phyloP scores from a whole-genome alignment of 441 rosid genomes.

The Gossypium davidsonii region DNA sequence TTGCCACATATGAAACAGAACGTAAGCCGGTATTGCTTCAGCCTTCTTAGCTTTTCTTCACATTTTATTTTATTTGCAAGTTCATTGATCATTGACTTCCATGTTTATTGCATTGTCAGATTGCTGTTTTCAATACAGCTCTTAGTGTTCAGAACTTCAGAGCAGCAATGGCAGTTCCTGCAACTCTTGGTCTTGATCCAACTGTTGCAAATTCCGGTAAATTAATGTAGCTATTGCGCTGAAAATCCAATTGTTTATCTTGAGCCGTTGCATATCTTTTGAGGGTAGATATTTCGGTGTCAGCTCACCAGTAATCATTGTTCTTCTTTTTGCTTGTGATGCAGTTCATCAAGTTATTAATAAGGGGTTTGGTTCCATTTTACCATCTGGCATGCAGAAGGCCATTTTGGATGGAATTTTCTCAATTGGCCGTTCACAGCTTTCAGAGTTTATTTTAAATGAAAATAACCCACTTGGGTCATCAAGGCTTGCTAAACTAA shows the following conservation, averaged over 20 bases:
- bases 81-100: slow-evolving; percentile 21
- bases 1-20: slow-evolving; percentile 73
- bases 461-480: slow-evolving; percentile 72
- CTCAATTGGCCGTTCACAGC: slow-evolving; percentile 79
- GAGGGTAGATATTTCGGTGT: background rate
- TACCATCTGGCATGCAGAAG: slow-evolving; percentile 72
- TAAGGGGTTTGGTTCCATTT: slow-evolving; percentile 47
- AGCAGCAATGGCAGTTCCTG: slow-evolving; percentile 90
- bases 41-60: slow-evolving; percentile 16
- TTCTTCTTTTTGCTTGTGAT: slow-evolving; percentile 21
- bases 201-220: slow-evolving; percentile 73
- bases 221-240: slow-evolving; percentile 12
- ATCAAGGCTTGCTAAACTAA: slow-evolving; percentile 67
- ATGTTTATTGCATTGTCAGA: slow-evolving; percentile 34
- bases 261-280: slow-evolving; percentile 1
- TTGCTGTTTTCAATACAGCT: slow-evolving; percentile 71
- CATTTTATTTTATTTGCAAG: slow-evolving; percentile 11
- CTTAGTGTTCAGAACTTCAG: slow-evolving; percentile 82
- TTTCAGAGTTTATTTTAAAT: slow-evolving; percentile 63
- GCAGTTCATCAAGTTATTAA: slow-evolving; percentile 61
- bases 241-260: slow-evolving; percentile 14
- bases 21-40: slow-evolving; percentile 69
- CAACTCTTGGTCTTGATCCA: slow-evolving; percentile 85
- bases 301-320: background rate
- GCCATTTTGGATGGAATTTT: slow-evolving; percentile 70